Base-by-base conservation (phyloP, 2,329 filamentous ascomycete species). In the Herpotrichia juniperi region DNA sequence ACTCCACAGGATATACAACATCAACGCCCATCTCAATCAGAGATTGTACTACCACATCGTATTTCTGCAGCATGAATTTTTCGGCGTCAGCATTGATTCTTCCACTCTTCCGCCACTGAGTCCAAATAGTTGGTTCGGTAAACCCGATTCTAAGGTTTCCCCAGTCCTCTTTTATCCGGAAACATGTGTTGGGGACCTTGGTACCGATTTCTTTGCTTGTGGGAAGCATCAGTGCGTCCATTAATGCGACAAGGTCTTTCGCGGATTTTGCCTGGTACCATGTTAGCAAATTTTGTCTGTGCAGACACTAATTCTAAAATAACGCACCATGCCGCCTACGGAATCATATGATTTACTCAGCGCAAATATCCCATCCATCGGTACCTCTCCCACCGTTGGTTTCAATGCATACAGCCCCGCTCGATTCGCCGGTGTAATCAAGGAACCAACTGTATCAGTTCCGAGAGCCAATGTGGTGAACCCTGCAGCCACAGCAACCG, bases 391-490 rank as follows among this genome's bases (percentile, higher is more conserved):
- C n/a, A 66, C 63, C 2, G 69, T 72, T 2, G 68, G 68, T 44
- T 76, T 76, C 28, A 78, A 46, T 5, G 71, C 73, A 40, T 78
- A 78, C 14, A 77, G 50, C 3, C 61, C 74, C 16, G 69, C 67
- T 34, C 70, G 62, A 48, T 72, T 76, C 10, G 76, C 74, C 5
- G 76, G 75, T 16, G 68, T 69, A 32, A 74, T 73, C 17, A 74
- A 56, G 4, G 72, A 75, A 4, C 75, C 75, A 30, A 71, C 67
- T 0, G 73, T 74, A 49, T 77, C 75, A 3, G 74, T 76, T 11
- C 67, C 70, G n/a, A 77, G 62, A 3, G 67, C 67, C 2, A 78
- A 59, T 10, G 76, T 73, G 37, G 67, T 67, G 53, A 77, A 78
- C 1, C 75, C 74, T 6, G 75, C 70, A 3, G 74, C 69, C 12